Evolutionary conservation across 2,329 filamentous ascomycete genomes (phyloP).

Genomic region (Mariannaea sp.): DNA sequence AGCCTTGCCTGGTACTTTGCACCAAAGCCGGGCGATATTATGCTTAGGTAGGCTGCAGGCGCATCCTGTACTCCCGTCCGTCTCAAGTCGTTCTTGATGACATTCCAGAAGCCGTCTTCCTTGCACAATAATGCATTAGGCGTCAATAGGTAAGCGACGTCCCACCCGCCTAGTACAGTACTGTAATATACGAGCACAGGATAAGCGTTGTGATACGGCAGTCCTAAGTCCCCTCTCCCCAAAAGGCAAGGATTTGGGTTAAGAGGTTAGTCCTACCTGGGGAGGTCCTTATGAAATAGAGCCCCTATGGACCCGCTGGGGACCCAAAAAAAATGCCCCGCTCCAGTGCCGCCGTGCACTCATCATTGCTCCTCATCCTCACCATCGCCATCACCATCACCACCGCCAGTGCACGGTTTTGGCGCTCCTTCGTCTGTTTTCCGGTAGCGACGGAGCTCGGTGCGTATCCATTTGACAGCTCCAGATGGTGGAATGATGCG

Average conservation of each 20-base stretch:
- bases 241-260: background rate
- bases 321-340: background rate
- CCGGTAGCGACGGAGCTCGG: too few species aligned
- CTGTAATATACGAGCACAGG: too few species aligned
- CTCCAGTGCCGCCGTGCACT: background rate
- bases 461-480: background rate
- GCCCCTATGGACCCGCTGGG: too few species aligned
- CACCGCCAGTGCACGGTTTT: too few species aligned
- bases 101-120: background rate
- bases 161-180: too few species aligned
- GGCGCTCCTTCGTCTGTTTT: too few species aligned
- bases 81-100: background rate
- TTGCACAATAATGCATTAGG: background rate
- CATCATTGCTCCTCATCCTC: too few species aligned
- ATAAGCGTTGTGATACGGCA: background rate
- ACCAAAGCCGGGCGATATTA: background rate
- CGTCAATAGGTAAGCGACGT: too few species aligned
- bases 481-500: background rate
- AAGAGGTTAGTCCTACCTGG: background rate
- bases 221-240: background rate
- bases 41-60: too few species aligned
- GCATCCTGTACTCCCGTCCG: too few species aligned
- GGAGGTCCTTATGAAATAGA: background rate
- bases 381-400: too few species aligned
- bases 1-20: background rate